These are phyloP conservation scores for Phoma sp. DNA, from an alignment of 2,329 filamentous ascomycete genomes.

Conservation along the genomic window DNA sequence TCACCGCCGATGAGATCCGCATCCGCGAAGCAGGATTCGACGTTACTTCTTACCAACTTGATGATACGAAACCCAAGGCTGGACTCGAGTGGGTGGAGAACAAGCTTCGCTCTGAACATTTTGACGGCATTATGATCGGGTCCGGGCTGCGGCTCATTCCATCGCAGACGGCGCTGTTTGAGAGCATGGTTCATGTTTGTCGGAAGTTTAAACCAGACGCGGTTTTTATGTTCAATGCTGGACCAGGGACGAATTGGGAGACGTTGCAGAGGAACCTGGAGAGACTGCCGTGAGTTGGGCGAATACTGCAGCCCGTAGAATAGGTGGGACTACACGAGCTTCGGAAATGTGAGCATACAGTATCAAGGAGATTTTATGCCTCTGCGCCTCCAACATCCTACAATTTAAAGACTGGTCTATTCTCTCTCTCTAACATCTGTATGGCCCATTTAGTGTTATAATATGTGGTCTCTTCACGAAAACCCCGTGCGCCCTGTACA, in stretches of 20 bases:
- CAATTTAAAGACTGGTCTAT: too few relatives aligned
- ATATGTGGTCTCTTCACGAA: too few relatives aligned
- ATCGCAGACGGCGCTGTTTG: constrained; percentile 1
- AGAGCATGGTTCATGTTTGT: not conserved
- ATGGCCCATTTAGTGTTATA: too few relatives aligned
- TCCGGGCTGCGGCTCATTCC: constrained; percentile 5
- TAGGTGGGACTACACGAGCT: too few relatives aligned
- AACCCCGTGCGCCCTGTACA: too few relatives aligned
- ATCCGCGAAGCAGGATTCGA: constrained; percentile 1
- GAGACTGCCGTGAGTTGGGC: not conserved
- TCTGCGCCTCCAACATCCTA: too few relatives aligned
- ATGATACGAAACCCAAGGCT: not conserved
- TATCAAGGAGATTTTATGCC: too few relatives aligned
- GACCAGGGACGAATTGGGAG: constrained; percentile 7
- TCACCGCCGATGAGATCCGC: not conserved
- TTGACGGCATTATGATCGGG: constrained; percentile 1
- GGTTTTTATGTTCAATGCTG: not conserved
- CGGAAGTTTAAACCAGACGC: not conserved
- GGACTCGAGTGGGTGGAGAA: not conserved
- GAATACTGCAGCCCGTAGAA: too few relatives aligned
- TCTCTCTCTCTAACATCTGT: too few relatives aligned
- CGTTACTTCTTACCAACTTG: constrained; percentile 1
- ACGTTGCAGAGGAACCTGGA: not conserved
- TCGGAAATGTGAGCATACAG: too few relatives aligned
- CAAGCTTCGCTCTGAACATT: not conserved